A percentile compares a stretch with the other conserved stretches of the same genome.
phyloP scores from a whole-genome alignment of 73 alveolate species.

The Tetrahymena thermophila region DNA sequence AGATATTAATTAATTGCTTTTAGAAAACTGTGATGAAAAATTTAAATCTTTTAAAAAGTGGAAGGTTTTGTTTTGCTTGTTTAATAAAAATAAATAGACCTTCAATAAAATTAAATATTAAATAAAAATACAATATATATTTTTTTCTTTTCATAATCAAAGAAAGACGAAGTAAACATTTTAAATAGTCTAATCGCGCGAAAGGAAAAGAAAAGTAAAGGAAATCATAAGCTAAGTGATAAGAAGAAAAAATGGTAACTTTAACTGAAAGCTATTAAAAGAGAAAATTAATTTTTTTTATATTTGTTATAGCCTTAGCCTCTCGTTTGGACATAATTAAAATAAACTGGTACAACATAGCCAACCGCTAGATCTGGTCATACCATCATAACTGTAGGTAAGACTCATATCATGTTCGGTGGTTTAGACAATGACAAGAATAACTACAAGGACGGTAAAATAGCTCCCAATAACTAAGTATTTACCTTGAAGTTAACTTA shows the following conservation, averaged over 20 bases:
- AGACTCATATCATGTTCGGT: slow-evolving; percentile 73
- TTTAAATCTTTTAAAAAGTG: not conserved
- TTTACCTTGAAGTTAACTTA: slow-evolving; percentile 29
- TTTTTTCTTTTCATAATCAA: not conserved
- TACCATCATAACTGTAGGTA: slow-evolving; percentile 65
- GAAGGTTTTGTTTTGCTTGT: not conserved
- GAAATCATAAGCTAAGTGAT: not conserved
- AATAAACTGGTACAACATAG: slow-evolving; percentile 56
- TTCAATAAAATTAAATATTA: not conserved
- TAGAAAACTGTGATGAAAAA: not conserved
- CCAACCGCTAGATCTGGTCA: slow-evolving; percentile 88
- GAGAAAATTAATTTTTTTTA: not conserved
- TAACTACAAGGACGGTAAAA: slow-evolving; percentile 50
- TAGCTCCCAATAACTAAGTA: slow-evolving; percentile 56
- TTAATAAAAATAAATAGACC: not conserved
- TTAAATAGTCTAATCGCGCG: not conserved
- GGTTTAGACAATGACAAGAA: slow-evolving; percentile 66
- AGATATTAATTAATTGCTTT: not conserved
- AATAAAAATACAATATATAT: not conserved
- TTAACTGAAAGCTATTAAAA: not conserved
- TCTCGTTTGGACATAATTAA: slow-evolving; percentile 69
- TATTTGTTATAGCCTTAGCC: slow-evolving; percentile 67
- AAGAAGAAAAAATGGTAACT: not conserved
- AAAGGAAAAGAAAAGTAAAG: not conserved
- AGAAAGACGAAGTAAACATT: not conserved